Evolutionary conservation across 805 yeast genomes (phyloP).

Genomic region (Schwanniomyces polymorphus): DNA sequence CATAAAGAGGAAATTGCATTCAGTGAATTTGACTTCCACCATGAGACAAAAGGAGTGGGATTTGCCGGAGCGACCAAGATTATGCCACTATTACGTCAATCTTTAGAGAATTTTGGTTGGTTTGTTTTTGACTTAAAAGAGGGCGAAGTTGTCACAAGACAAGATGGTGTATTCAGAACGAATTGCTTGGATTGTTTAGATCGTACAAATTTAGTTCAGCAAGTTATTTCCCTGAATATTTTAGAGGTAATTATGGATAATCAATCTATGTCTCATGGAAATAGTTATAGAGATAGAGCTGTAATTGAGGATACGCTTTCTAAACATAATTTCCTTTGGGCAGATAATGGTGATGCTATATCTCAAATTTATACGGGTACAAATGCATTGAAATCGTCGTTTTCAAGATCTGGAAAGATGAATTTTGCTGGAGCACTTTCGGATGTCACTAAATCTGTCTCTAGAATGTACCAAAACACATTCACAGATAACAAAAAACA

Average conservation of each 20-base stretch:
- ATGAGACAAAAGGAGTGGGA: conserved; percentile 80
- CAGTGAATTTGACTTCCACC: conserved; percentile 92
- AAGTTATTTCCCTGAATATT: conserved; percentile 74
- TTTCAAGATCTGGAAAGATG: conserved; percentile 94
- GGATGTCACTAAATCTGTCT: conserved; percentile 94
- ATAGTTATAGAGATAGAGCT: conserved; percentile 16
- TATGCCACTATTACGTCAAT: conserved; percentile 59
- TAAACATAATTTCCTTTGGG: conserved; percentile 82
- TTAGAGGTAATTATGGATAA: conserved; percentile 43
- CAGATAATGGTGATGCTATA: conserved; percentile 68
- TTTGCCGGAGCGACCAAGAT: conserved; percentile 80
- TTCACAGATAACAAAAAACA: conserved; percentile 92
- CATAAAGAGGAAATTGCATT: conserved; percentile 39
- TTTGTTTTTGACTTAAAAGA: conserved; percentile 65
- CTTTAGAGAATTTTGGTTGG: conserved; percentile 79
- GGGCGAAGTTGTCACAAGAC: conserved; percentile 64
- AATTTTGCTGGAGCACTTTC: conserved; percentile 95
- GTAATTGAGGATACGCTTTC: conserved; percentile 52
- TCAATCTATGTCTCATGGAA: conserved; percentile 22
- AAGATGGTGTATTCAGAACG: conserved; percentile 87
- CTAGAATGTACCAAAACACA: conserved; percentile 92
- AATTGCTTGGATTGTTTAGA: conserved; percentile 93
- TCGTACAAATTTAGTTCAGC: conserved; percentile 87
- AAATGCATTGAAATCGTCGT: conserved; percentile 76
- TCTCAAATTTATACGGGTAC: conserved; percentile 64